phyloP scores from a whole-genome alignment of 352 stramenopile genomes.

The Elongisporangium anandrum region DNA sequence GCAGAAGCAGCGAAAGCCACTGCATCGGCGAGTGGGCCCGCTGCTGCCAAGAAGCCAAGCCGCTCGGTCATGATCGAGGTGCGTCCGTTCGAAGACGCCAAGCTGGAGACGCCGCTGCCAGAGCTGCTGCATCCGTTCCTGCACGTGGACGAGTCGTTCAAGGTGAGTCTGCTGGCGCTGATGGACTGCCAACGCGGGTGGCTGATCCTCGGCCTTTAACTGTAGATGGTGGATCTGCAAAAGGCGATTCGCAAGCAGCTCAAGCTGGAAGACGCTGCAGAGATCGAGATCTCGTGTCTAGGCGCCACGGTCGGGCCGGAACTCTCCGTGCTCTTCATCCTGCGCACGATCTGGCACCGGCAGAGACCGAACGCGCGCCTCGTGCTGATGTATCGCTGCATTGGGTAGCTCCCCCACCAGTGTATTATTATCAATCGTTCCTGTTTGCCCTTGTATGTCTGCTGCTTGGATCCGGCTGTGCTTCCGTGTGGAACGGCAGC shows the following conservation, averaged over 20 bases:
- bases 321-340: constrained; percentile 60
- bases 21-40: not conserved
- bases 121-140: constrained; percentile 40
- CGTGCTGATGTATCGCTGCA: constrained; percentile 44
- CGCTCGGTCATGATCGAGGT: not conserved
- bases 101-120: constrained; percentile 11
- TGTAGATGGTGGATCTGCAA: constrained; percentile 54
- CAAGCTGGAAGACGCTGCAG: constrained; percentile 17
- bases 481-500: not conserved
- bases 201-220: not conserved
- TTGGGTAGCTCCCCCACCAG: constrained; percentile 2
- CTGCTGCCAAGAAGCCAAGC: not conserved
- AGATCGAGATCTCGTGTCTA: constrained; percentile 59
- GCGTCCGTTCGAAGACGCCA: not conserved
- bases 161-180: constrained; percentile 18
- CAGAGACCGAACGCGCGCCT: constrained; percentile 39
- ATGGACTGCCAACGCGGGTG: constrained; percentile 1
- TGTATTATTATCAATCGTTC: constrained; percentile 2
- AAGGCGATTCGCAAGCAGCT: constrained; percentile 39
- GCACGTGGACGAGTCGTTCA: constrained; percentile 59
- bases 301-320: constrained; percentile 52
- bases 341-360: constrained; percentile 61
- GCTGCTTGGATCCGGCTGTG: not conserved
- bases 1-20: not conserved
- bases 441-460: constrained; percentile 1